phyloP scores from a whole-genome alignment of 192 early-diverging fungal genomes.

The Entomortierella chlamydospora region DNA sequence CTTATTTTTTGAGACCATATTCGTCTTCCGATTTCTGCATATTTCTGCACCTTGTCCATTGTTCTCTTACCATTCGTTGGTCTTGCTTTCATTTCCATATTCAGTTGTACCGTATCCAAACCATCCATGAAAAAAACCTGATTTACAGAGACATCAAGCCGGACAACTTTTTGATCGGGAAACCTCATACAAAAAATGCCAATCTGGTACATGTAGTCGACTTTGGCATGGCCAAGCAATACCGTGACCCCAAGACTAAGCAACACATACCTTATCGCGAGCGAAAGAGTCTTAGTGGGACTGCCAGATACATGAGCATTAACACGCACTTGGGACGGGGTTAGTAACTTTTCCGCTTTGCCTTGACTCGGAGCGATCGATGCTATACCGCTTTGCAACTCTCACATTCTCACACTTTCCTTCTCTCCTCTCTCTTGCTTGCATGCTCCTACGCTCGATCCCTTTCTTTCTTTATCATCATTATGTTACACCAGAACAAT shows the following conservation, averaged over 20 bases:
- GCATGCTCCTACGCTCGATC: too few relatives aligned
- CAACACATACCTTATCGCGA: slow-evolving; percentile 98
- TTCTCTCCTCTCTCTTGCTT: too few relatives aligned
- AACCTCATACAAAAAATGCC: slow-evolving; percentile 67
- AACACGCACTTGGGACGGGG: slow-evolving; percentile 97
- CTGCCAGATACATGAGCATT: slow-evolving; percentile 98
- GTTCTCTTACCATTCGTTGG: background rate
- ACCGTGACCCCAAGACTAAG: slow-evolving; percentile 95
- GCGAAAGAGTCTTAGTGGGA: slow-evolving; percentile 93
- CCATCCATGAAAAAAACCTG: slow-evolving; percentile 93
- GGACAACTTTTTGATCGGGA: slow-evolving; percentile 97
- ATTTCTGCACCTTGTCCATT: slow-evolving; percentile 1
- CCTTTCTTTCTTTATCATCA: too few relatives aligned
- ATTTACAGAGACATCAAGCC: slow-evolving; percentile 99
- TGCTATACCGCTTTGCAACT: background rate
- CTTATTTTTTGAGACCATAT: slow-evolving; percentile 3
- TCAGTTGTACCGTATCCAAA: slow-evolving; percentile 83
- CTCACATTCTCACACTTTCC: background rate
- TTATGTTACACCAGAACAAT: slow-evolving; percentile 82
- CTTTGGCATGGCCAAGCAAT: slow-evolving; percentile 99
- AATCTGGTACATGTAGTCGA: slow-evolving; percentile 91
- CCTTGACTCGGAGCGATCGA: background rate
- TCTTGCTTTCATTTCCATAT: too few relatives aligned
- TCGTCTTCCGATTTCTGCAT: background rate
- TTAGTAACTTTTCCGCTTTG: slow-evolving; percentile 27